phyloP scores from a whole-genome alignment of 2,329 filamentous ascomycete species.

The Arachnomyces sp. region DNA sequence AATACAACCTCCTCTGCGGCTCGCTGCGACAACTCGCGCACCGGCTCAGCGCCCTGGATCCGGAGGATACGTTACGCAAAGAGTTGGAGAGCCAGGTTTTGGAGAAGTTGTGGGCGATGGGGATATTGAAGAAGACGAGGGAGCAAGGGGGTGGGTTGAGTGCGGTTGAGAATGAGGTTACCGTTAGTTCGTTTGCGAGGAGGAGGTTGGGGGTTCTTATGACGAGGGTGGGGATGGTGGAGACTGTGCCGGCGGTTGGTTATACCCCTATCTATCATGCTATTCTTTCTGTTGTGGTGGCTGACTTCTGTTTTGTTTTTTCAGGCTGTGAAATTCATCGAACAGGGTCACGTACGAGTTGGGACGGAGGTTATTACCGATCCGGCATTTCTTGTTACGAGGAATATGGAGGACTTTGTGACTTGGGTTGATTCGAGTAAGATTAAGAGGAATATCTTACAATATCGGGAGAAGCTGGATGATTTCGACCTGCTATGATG shows the following conservation, averaged over 20 bases:
- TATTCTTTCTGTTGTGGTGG: constrained; percentile 9
- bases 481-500: constrained; percentile 80
- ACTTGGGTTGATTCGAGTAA: constrained; percentile 95
- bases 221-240: constrained; percentile 83
- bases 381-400: constrained; percentile 77
- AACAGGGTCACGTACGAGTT: constrained; percentile 88
- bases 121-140: constrained; percentile 64
- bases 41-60: constrained; percentile 69
- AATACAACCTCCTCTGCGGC: constrained; percentile 60
- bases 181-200: constrained; percentile 80
- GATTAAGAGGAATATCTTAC: constrained; percentile 93
- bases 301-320: constrained; percentile 9
- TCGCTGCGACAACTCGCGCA: constrained; percentile 87
- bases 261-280: constrained; percentile 2
- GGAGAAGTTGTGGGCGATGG: constrained; percentile 89
- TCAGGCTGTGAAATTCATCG: constrained; percentile 65
- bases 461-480: constrained; percentile 88
- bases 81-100: constrained; percentile 83
- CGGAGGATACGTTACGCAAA: constrained; percentile 66
- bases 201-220: constrained; percentile 81
- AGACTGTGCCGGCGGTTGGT: constrained; percentile 69
- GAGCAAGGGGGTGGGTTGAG: constrained; percentile 64
- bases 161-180: constrained; percentile 74
- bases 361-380: constrained; percentile 87
- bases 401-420: constrained; percentile 90